A percentile compares a stretch with the other conserved stretches of the same genome.
Evolutionary conservation across 2,329 filamentous ascomycete genomes (phyloP).

Genomic region (Emmonsiellopsis sp.): DNA sequence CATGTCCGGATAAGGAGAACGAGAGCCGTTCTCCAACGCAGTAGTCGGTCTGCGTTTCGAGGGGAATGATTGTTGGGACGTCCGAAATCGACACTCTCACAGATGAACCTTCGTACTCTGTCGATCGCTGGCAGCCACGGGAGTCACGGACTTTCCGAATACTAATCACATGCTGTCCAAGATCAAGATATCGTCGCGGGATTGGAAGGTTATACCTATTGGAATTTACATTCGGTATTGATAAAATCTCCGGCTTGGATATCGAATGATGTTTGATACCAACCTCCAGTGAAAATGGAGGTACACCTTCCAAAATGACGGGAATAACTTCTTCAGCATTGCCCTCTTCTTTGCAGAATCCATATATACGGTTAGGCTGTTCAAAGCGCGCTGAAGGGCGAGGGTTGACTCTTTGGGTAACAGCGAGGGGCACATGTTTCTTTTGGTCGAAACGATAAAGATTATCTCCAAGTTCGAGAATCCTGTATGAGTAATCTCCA

Average conservation of each 20-base stretch:
- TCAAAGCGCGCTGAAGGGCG: conserved; percentile 73
- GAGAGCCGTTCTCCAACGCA: conserved; percentile 92
- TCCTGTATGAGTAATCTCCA: conserved; percentile 77
- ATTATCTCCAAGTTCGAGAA: conserved; percentile 71
- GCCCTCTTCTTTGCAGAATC: conserved; percentile 82
- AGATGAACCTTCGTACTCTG: conserved; percentile 59
- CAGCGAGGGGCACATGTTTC: conserved; percentile 54
- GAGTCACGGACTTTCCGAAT: conserved; percentile 85
- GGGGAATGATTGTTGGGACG: conserved; percentile 77
- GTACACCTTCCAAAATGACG: conserved; percentile 68
- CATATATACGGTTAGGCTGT: conserved; percentile 85
- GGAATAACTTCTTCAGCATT: conserved; percentile 79
- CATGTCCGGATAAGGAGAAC: conserved; percentile 81
- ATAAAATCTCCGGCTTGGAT: conserved; percentile 68
- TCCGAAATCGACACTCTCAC: conserved; percentile 91
- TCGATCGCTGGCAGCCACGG: conserved; percentile 73
- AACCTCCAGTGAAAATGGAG: conserved; percentile 84
- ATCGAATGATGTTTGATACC: conserved; percentile 87
- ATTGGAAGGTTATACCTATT: conserved; percentile 72
- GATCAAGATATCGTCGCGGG: conserved; percentile 70
- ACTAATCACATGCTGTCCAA: conserved; percentile 81
- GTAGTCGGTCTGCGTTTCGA: conserved; percentile 78
- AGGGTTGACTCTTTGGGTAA: conserved; percentile 77
- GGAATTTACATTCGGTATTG: conserved; percentile 67
- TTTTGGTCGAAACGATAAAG: conserved; percentile 69